phyloP scores from a whole-genome alignment of 495 filamentous ascomycete species.

The Aspergillus nidulans region DNA sequence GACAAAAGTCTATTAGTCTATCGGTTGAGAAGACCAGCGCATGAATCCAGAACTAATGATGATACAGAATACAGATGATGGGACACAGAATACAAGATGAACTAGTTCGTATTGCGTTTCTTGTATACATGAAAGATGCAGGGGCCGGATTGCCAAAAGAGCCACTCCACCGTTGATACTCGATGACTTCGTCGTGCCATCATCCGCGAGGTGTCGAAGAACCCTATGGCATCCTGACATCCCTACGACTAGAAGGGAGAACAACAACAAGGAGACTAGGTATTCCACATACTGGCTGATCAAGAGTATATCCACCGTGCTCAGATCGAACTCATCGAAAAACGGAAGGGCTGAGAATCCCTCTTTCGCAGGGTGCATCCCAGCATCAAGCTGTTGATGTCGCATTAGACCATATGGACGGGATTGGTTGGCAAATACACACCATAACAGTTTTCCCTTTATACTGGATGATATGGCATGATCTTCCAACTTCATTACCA shows the following conservation, averaged over 20 bases:
- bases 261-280: conserved; percentile 14
- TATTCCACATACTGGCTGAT: conserved; percentile 86
- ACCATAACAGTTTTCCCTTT: conserved; percentile 99
- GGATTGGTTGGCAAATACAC: conserved; percentile 25
- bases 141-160: conserved; percentile 10
- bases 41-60: conserved; percentile 1
- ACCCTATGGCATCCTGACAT: conserved; percentile 7
- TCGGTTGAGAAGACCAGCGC: background rate
- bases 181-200: conserved; percentile 1
- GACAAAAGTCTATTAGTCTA: conserved; percentile 24
- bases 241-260: background rate
- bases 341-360: conserved; percentile 90
- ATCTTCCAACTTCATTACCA: conserved; percentile 94
- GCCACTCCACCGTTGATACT: conserved; percentile 6
- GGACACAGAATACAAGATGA: conserved; percentile 15
- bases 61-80: conserved; percentile 22
- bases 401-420: conserved; percentile 16
- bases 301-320: conserved; percentile 91
- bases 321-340: conserved; percentile 97
- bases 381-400: conserved; percentile 75
- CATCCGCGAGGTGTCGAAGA: conserved; percentile 2
- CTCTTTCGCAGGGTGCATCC: conserved; percentile 95
- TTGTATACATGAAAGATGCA: conserved; percentile 27
- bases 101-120: conserved; percentile 29
- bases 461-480: conserved; percentile 97